These are phyloP conservation scores for Penicillium lagena DNA, from an alignment of 495 filamentous ascomycete genomes.

Conservation along the genomic window DNA sequence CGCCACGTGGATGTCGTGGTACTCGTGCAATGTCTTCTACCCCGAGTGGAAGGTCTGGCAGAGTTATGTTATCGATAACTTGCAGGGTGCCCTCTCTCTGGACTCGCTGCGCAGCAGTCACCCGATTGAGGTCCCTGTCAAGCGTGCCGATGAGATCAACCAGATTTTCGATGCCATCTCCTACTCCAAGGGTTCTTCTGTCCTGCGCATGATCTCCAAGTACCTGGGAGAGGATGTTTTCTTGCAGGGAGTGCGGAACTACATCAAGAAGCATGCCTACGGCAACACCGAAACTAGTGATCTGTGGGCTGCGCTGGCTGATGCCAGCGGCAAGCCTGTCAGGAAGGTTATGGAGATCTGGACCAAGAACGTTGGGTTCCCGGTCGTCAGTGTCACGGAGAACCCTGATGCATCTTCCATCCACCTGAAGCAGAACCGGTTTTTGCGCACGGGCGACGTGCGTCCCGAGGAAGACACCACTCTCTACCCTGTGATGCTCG, in stretches of 20 bases:
- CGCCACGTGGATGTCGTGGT: slow-evolving; percentile 80
- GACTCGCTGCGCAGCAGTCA: slow-evolving; percentile 93
- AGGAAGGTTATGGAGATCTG: slow-evolving; percentile 64
- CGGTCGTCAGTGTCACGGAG: slow-evolving; percentile 57
- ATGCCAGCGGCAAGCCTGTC: slow-evolving; percentile 88
- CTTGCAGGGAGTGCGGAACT: slow-evolving; percentile 84
- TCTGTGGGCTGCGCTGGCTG: slow-evolving; percentile 81
- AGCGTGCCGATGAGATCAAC: slow-evolving; percentile 91
- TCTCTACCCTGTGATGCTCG: slow-evolving; percentile 56
- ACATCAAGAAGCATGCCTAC: slow-evolving; percentile 94
- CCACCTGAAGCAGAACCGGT: slow-evolving; percentile 60
- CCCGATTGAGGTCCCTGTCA: slow-evolving; percentile 95
- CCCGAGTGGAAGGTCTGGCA: slow-evolving; percentile 99
- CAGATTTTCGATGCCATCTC: slow-evolving; percentile 99
- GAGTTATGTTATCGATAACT: slow-evolving; percentile 82
- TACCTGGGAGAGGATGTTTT: slow-evolving; percentile 91
- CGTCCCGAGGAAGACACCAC: slow-evolving; percentile 69
- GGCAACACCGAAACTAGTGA: slow-evolving; percentile 69
- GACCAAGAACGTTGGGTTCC: slow-evolving; percentile 65
- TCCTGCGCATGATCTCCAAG: slow-evolving; percentile 95
- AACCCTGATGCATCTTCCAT: slow-evolving; percentile 36
- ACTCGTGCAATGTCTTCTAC: slow-evolving; percentile 66
- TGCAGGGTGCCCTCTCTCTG: slow-evolving; percentile 79
- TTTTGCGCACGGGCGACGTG: slow-evolving; percentile 60
- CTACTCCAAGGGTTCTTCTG: slow-evolving; percentile 93